Conservation (phyloP, 192 early-diverging fungal species). For the Tieghemiomyces parasiticus region DNA sequence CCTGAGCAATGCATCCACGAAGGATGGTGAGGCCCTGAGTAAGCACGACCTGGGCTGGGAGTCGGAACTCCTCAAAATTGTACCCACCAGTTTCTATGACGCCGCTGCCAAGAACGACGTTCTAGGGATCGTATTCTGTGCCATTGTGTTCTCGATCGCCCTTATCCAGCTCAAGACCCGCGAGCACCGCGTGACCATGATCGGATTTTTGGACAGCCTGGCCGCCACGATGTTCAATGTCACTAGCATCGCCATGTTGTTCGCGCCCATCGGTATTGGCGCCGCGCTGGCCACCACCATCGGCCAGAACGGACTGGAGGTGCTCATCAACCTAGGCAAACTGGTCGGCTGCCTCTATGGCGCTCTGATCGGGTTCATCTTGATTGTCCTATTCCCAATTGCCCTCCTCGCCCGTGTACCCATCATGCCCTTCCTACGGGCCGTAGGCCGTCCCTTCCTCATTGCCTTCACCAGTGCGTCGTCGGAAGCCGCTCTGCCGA, state of each 20-base stretch:
- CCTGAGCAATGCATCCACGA: slow-evolving; percentile 12
- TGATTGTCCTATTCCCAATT: slow-evolving; percentile 40
- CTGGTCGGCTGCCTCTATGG: slow-evolving; percentile 47
- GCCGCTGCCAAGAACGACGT: slow-evolving; percentile 26
- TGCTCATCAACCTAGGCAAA: slow-evolving; percentile 41
- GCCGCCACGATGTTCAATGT: slow-evolving; percentile 50
- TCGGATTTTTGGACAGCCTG: slow-evolving; percentile 36
- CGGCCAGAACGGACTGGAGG: slow-evolving; percentile 38
- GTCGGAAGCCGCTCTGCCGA: slow-evolving; percentile 52
- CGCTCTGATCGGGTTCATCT: slow-evolving; percentile 38
- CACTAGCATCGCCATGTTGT: slow-evolving; percentile 40
- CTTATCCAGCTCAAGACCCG: slow-evolving; percentile 27
- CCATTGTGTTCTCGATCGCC: slow-evolving; percentile 44
- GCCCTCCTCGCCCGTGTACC: slow-evolving; percentile 36
- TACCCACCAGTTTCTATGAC: slow-evolving; percentile 40
- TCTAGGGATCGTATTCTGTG: slow-evolving; percentile 46
- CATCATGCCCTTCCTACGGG: slow-evolving; percentile 30
- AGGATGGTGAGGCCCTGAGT: slow-evolving; percentile 14
- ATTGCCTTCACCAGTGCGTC: slow-evolving; percentile 64
- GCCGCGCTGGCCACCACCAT: slow-evolving; percentile 42
- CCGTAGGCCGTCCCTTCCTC: slow-evolving; percentile 41
- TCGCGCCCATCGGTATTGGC: slow-evolving; percentile 52
- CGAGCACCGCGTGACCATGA: slow-evolving; percentile 23
- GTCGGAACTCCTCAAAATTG: slow-evolving; percentile 34
- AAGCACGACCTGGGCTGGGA: slow-evolving; percentile 32